A percentile compares a stretch with the other conserved stretches of the same genome.
Evolutionary conservation across 78 protist genomes (phyloP).

Genomic region (Polysphondylium violaceum): DNA sequence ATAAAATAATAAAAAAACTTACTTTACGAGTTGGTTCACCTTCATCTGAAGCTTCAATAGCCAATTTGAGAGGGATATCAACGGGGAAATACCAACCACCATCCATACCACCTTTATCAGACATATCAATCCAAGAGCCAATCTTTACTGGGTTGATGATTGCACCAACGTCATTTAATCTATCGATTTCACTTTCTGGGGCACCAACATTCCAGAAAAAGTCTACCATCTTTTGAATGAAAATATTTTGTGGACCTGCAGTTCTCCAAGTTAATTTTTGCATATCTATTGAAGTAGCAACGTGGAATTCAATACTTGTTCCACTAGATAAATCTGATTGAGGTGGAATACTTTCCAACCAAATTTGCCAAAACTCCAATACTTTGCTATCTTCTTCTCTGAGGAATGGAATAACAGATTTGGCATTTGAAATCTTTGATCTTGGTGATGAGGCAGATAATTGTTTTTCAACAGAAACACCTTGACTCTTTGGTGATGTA

Average conservation of each 20-base stretch:
- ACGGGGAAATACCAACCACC: slow-evolving; percentile 92
- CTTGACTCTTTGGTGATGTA: slow-evolving; percentile 2
- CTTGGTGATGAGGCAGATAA: slow-evolving; percentile 41
- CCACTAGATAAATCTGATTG: slow-evolving; percentile 80
- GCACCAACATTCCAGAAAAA: slow-evolving; percentile 92
- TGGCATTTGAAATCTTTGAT: slow-evolving; percentile 59
- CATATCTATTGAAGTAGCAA: slow-evolving; percentile 87
- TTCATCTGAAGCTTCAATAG: slow-evolving; percentile 83
- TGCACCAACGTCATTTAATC: slow-evolving; percentile 88
- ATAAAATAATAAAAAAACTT: no score
- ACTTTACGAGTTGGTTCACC: slow-evolving; percentile 83
- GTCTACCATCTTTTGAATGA: slow-evolving; percentile 90
- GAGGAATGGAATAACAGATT: slow-evolving; percentile 56
- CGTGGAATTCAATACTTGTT: slow-evolving; percentile 78
- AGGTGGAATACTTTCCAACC: slow-evolving; percentile 84
- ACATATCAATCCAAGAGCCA: slow-evolving; percentile 90
- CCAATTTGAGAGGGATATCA: slow-evolving; percentile 79
- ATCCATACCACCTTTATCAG: slow-evolving; percentile 87
- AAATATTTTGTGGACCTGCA: slow-evolving; percentile 84
- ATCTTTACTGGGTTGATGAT: slow-evolving; percentile 87
- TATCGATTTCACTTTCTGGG: slow-evolving; percentile 86
- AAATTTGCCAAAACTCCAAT: slow-evolving; percentile 80
- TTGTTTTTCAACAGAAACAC: not conserved
- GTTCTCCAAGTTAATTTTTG: slow-evolving; percentile 88
- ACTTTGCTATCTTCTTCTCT: slow-evolving; percentile 69